Evolutionary conservation across 2,329 filamentous ascomycete species (phyloP), one percentile per base, ranked within the genome.

Genomic region (Xylariaceae sp.): DNA sequence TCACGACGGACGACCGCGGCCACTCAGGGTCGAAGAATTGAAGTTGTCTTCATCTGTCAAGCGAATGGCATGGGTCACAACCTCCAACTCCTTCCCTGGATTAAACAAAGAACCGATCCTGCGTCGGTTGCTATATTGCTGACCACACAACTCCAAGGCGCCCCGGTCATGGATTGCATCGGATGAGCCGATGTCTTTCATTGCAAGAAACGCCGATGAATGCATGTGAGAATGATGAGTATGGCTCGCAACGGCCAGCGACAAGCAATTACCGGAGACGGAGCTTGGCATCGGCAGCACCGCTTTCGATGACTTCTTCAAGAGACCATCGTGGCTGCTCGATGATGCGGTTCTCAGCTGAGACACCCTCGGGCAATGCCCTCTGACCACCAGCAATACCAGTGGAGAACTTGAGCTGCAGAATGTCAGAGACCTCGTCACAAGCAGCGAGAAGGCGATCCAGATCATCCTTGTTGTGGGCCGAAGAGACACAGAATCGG

Each of bases 381-480:
- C 90, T 82, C 36, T 89, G 83, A 51, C 94, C 94, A 59, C 94
- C 94, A 12, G 94, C 93, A 64, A 97, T 84, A 60, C 94, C 94
- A 13, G 89, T 95, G n/a, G 91, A 96, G 74, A 96, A 97, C 75
- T 97, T 97, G 68, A 99, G 80, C 72, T 97, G 92, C 50, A 99
- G 76, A 18, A 96, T 82, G 60, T 96, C 90, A 51, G 93, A 92
- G 51, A 97, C 85, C 71, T 97, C 89, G 66, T 97, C 90, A 65
- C 93, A 97, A 14, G 94, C 94, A 5, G 84, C 80, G 46, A 99
- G 77, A 53, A 99, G 76, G 45, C 93, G 86, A 71, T 99, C 94
- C 64, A 99, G 81, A 69, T 99, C 94, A 46, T 99, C 94, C 77
- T 99, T 99, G 73, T 95, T 99, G 77, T 99, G 94, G 1, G 94